A percentile compares a stretch with the other conserved stretches of the same genome.
Conservation (phyloP, 768 basidiomycete genomes). For the Tulasnella sp. region DNA sequence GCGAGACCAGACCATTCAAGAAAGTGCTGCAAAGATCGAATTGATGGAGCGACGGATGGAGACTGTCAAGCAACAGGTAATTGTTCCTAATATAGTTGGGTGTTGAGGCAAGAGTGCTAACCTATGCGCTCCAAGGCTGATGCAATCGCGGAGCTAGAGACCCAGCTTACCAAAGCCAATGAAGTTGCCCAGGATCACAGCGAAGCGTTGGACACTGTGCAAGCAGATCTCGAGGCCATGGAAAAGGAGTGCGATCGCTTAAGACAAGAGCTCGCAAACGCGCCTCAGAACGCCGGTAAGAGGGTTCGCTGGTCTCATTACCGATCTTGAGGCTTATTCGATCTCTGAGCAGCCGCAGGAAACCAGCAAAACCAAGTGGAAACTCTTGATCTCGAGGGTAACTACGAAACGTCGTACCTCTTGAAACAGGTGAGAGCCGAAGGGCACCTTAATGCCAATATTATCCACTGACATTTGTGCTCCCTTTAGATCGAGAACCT, state of each 20-base stretch:
- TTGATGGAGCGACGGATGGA: slow-evolving; percentile 93
- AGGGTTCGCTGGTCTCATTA: neutral
- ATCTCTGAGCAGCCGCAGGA: slow-evolving; percentile 40
- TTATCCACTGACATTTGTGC: neutral
- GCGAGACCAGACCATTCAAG: slow-evolving; percentile 81
- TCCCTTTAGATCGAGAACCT: slow-evolving; percentile 71
- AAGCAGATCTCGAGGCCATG: slow-evolving; percentile 77
- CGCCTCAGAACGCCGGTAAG: slow-evolving; percentile 70
- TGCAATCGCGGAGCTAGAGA: slow-evolving; percentile 72
- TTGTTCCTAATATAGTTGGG: neutral
- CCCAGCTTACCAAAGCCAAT: slow-evolving; percentile 69
- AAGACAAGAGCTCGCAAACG: slow-evolving; percentile 55
- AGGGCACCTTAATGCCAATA: slow-evolving; percentile 26
- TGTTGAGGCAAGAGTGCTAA: neutral
- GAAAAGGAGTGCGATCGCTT: slow-evolving; percentile 87
- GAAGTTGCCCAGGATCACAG: slow-evolving; percentile 88
- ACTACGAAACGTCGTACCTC: slow-evolving; percentile 79
- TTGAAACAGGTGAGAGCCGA: slow-evolving; percentile 66
- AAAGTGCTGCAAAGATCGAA: slow-evolving; percentile 86
- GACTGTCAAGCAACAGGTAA: slow-evolving; percentile 72
- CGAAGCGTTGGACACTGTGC: slow-evolving; percentile 90
- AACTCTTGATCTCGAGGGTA: slow-evolving; percentile 66
- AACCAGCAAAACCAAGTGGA: slow-evolving; percentile 55
- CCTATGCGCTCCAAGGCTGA: slow-evolving; percentile 51
- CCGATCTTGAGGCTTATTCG: neutral